phyloP scores from a whole-genome alignment of 2,329 filamentous ascomycete genomes.

The Colletotrichum chlorophyti region DNA sequence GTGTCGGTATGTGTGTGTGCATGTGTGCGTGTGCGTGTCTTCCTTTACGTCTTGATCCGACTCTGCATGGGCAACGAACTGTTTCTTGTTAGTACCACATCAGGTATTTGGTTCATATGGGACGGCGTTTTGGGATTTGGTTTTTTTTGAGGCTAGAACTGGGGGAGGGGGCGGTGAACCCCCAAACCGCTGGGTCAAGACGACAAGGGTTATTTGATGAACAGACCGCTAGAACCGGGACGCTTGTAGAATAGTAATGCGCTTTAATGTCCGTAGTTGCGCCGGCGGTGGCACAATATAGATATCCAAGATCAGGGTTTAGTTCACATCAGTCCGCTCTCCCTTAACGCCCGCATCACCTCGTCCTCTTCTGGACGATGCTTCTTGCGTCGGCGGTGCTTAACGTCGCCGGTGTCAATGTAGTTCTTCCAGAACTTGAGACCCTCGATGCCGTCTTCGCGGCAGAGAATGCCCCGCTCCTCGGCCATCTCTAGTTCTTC shows the following conservation, averaged over 20 bases:
- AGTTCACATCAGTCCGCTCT: slow-evolving; percentile 45
- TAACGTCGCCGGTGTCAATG: slow-evolving; percentile 54
- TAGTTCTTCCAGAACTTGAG: slow-evolving; percentile 92
- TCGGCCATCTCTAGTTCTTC: slow-evolving; percentile 98
- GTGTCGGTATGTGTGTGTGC: too few relatives aligned
- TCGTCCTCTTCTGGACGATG: slow-evolving; percentile 44
- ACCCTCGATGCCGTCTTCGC: slow-evolving; percentile 91
- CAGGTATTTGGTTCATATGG: slow-evolving; percentile 22
- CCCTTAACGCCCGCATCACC: slow-evolving; percentile 50
- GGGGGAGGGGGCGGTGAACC: not conserved
- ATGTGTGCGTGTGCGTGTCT: too few relatives aligned
- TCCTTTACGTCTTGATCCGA: not conserved
- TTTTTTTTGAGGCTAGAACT: not conserved
- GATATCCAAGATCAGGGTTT: slow-evolving; percentile 11
- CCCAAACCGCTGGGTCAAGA: not conserved
- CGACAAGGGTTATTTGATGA: too few relatives aligned
- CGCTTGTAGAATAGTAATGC: slow-evolving; percentile 29
- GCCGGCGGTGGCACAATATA: slow-evolving; percentile 14
- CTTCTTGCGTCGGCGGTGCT: slow-evolving; percentile 35
- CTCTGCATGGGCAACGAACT: not conserved
- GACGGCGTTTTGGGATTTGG: slow-evolving; percentile 15
- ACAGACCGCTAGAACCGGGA: slow-evolving; percentile 2
- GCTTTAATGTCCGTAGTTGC: slow-evolving; percentile 16
- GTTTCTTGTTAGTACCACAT: slow-evolving; percentile 4
- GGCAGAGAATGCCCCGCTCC: slow-evolving; percentile 84